Base-by-base conservation (phyloP, 2,329 filamentous ascomycete genomes). In the Aspergillus brasiliensis region DNA sequence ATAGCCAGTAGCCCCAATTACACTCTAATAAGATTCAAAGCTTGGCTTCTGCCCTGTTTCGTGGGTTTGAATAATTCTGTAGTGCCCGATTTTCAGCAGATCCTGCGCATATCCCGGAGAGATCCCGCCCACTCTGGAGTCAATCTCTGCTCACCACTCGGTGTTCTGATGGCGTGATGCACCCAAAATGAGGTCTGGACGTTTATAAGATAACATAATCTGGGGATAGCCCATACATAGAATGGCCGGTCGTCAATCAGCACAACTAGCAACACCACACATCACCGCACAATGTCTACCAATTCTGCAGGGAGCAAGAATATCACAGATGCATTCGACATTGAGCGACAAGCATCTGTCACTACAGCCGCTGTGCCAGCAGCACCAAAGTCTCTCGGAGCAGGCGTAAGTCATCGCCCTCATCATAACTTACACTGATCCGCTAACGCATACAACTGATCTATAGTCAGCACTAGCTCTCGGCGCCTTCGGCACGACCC, bases 401-500 rank as follows among this genome's bases (percentile, higher is more conserved):
- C 66, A 51, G 68, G 68, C 21, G 67, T 70, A 62, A 58, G 65
- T 61, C 17, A 40, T 8, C 17, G 42, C 8, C 1, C 8, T 17
- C n/a, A 21, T 37, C 4, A 17, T 3, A n/a, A 37, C 1, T 28
- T 5, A 8, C n/a, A 23, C 8, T 27, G 25, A 25, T 25, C 4
- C n/a, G 7, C 51, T 61, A 40, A 61, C 46, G 25, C 3, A 25
- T 25, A n/a, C n/a, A n/a, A n/a, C 21, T 27, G 4, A 27, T 8
- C 13, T 13, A 23, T 17, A 80, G 78, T 82, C 81, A 8, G 80
- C 81, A 0, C 69, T 84, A 0, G 80, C 80, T 0, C 80, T 84
- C 31, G 82, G 82, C 0, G 82, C 80, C 3, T 85, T 86, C 62
- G 78, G 81, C 0, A 85, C 82, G 1, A 85, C 83, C 0, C 65